phyloP scores from a whole-genome alignment of 257 asterid species.

The Solanum neorickii region DNA sequence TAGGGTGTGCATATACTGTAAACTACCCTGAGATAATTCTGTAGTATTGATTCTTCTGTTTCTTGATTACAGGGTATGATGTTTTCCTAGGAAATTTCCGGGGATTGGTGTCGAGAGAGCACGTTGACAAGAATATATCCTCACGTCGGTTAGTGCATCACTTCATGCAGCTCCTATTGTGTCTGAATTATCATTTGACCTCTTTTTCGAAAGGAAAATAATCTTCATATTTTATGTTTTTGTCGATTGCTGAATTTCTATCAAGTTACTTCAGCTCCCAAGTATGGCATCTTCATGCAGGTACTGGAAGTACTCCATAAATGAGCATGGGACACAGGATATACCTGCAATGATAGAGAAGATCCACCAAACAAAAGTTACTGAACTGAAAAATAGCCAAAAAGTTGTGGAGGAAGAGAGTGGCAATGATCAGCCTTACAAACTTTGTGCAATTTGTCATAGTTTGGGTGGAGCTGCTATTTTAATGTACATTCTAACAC shows the following conservation, averaged over 20 bases:
- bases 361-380: conserved; percentile 73
- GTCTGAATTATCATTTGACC: background rate
- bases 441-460: conserved; percentile 77
- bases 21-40: background rate
- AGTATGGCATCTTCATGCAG: conserved; percentile 29
- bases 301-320: conserved; percentile 86
- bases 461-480: conserved; percentile 97
- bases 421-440: conserved; percentile 57
- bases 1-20: background rate
- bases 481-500: conserved; percentile 61
- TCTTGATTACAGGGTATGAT: conserved; percentile 66
- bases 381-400: conserved; percentile 47
- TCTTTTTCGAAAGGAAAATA: background rate
- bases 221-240: background rate
- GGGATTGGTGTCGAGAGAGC: conserved; percentile 92
- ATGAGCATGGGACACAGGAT: conserved; percentile 88
- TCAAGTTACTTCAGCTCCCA: background rate
- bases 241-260: background rate
- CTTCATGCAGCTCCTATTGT: background rate
- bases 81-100: conserved; percentile 94
- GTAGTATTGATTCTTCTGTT: background rate
- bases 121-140: conserved; percentile 62
- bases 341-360: conserved; percentile 95
- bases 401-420: conserved; percentile 32
- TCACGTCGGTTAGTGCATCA: conserved; percentile 60